Conservation (phyloP, 2,329 filamentous ascomycete species). For the Phialocephala sp. region DNA sequence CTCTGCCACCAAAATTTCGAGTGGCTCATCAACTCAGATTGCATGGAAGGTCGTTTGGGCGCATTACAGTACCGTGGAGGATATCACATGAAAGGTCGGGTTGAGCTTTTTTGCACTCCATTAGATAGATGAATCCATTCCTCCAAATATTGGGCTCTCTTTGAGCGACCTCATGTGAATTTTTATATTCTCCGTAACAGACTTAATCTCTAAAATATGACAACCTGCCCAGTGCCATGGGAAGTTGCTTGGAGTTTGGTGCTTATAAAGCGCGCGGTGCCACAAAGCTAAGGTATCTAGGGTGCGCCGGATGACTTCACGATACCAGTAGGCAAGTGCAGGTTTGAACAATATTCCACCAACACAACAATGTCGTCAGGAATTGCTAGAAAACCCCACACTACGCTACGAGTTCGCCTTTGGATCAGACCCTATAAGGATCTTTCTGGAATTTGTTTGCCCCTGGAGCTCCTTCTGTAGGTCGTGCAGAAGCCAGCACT, state of each 20-base stretch:
- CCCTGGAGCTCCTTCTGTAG: not conserved
- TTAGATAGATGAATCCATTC: slow-evolving; percentile 38
- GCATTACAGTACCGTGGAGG: slow-evolving; percentile 35
- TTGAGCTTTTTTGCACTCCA: slow-evolving; percentile 33
- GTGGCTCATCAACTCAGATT: slow-evolving; percentile 39
- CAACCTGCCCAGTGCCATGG: too few species aligned
- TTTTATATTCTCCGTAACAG: not conserved
- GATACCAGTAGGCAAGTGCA: not conserved
- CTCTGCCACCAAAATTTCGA: slow-evolving; percentile 23
- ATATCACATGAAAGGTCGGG: slow-evolving; percentile 29
- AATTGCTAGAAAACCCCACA: not conserved
- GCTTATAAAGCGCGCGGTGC: too few species aligned
- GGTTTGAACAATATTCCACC: not conserved
- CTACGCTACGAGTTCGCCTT: not conserved
- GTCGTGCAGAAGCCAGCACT: not conserved
- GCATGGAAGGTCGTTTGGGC: slow-evolving; percentile 46
- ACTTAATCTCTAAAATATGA: too few species aligned
- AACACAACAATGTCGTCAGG: slow-evolving; percentile 1
- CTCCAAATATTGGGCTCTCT: not conserved
- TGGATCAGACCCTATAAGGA: slow-evolving; percentile 8
- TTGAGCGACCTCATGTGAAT: not conserved
- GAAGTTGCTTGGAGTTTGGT: too few species aligned
- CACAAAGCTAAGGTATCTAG: not conserved
- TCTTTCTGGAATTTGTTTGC: slow-evolving; percentile 1
- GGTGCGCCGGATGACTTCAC: slow-evolving; percentile 12